phyloP scores from a whole-genome alignment of 1,139 yeast genomes.

The Scheffersomyces lignicola region DNA sequence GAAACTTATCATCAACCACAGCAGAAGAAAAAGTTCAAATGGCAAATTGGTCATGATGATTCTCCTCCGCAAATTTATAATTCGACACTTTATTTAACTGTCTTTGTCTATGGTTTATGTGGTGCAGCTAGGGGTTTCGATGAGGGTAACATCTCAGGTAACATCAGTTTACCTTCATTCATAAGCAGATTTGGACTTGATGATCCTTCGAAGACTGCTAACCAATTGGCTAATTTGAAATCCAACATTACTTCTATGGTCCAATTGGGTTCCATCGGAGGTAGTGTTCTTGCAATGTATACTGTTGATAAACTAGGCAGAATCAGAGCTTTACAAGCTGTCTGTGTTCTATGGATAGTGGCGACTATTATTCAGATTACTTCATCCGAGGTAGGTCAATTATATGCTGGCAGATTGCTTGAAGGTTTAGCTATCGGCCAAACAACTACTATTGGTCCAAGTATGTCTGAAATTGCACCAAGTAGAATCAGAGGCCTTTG shows the following conservation, averaged over 20 bases:
- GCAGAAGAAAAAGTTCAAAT: constrained; percentile 10
- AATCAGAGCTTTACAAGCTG: constrained; percentile 49
- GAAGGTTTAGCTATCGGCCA: constrained; percentile 60
- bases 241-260: constrained; percentile 65
- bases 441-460: constrained; percentile 61
- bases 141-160: constrained; percentile 43
- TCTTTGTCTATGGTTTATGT: constrained; percentile 55
- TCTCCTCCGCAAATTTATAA: constrained; percentile 54
- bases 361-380: constrained; percentile 52
- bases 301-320: constrained; percentile 58
- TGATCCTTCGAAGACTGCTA: constrained; percentile 35
- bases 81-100: constrained; percentile 44
- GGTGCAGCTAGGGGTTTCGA: constrained; percentile 66
- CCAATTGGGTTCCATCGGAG: constrained; percentile 60
- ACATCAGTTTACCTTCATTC: constrained; percentile 30
- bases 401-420: constrained; percentile 54
- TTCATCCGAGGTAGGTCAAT: constrained; percentile 43
- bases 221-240: constrained; percentile 44
- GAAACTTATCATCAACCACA: constrained; percentile 3
- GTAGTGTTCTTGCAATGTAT: constrained; percentile 30
- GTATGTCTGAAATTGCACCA: constrained; percentile 54
- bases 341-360: constrained; percentile 45
- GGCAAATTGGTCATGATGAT: constrained; percentile 22
- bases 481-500: constrained; percentile 52
- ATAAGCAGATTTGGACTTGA: constrained; percentile 44